Conservation (phyloP, 73 alveolate genomes). For the Diophrys sp. region DNA sequence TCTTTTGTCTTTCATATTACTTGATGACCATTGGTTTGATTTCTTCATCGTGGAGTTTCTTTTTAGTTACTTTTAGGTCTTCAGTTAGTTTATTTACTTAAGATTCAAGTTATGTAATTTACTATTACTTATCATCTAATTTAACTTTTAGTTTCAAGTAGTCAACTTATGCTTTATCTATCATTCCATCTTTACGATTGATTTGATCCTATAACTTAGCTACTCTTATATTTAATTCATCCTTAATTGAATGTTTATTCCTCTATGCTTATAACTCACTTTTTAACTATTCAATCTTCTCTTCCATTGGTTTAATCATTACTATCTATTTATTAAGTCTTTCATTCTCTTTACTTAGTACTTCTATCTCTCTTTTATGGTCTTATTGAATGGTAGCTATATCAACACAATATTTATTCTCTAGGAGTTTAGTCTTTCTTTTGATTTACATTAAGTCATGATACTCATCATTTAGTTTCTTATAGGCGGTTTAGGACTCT, state of each 20-base stretch:
- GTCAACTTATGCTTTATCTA: not conserved
- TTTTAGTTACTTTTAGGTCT: constrained; percentile 1
- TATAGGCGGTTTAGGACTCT: not conserved
- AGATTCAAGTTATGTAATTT: not conserved
- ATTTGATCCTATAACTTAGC: not conserved
- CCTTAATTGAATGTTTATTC: not conserved
- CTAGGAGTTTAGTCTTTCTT: not conserved
- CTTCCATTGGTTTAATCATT: not conserved
- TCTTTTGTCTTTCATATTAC: not conserved
- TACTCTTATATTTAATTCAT: not conserved
- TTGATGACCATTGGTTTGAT: not conserved
- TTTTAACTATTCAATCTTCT: not conserved
- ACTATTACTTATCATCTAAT: not conserved
- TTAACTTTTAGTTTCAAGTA: not conserved
- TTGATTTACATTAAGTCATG: not conserved
- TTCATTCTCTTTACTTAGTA: not conserved
- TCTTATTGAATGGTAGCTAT: not conserved
- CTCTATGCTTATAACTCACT: not conserved
- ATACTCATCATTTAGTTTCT: not conserved
- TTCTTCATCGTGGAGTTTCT: constrained; percentile 8
- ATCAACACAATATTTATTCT: constrained; percentile 1
- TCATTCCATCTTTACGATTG: not conserved
- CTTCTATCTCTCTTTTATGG: not conserved
- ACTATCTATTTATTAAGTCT: not conserved
- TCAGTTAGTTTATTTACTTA: not conserved